Base-by-base conservation (phyloP, 257 asterid species). In the Ajuga chamaepitys region DNA sequence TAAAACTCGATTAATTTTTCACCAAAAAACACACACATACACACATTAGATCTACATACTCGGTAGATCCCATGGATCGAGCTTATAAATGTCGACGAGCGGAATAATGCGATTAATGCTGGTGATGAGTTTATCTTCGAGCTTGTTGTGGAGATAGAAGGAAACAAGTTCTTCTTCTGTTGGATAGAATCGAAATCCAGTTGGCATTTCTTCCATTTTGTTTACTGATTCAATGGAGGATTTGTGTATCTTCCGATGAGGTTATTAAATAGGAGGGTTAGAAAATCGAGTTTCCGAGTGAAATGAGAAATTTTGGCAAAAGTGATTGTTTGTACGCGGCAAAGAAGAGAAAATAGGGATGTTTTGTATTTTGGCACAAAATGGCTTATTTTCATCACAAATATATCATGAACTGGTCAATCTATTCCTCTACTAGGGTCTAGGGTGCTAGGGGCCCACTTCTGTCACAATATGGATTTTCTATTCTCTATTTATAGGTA, bases 161-260 rank as follows among this genome's bases (percentile, higher is more conserved):
- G 95, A 77, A 52, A 89, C 61, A 0, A 89, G 75, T 32, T 89
- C 96, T 74, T 89, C 95, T 82, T 89, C 96, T 0, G 96, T 89
- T 2, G 96, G 96, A 73, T 79, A 89, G 64, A 89, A 89, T 4
- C 96, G 82, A 76, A 81, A 78, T 9, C 96, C 96, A 1, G 88
- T 77, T 34, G 60, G 67, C 74, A 72, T 55, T 63, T 83, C 78
- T 45, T 41, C 85, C 83, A 76, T 81, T 3, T 5, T 28, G 20
- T 2, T 73, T 0, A 9, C 4, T 60, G 12, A 55, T 40, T 12
- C 10, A 0, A 21, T 3, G 7, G 13, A 24, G 30, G 21, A 5
- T 11, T 51, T 45, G 10, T 41, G 9, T 3, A n/a, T n/a, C n/a
- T n/a, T n/a, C n/a, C n/a, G 22, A 12, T 45, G 55, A 16, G 11